Percentiles rank a stretch among this genome's conserved stretches.
phyloP scores from a whole-genome alignment of 2,329 filamentous ascomycete genomes.

The Teratosphaeriaceae sp. region DNA sequence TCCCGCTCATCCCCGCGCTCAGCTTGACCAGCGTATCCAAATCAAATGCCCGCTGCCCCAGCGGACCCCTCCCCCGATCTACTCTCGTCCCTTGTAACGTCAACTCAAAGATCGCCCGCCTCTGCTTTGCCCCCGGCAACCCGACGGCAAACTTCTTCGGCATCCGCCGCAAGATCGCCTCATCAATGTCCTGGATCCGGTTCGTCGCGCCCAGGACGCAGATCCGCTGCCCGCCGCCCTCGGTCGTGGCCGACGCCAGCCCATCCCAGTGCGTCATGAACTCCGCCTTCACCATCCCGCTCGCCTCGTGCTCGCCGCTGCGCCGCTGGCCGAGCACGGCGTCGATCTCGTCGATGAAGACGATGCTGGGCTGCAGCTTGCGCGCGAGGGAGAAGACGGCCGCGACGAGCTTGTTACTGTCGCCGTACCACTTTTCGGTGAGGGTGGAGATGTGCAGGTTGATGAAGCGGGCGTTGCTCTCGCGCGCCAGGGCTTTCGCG shows the following conservation, averaged over 20 bases:
- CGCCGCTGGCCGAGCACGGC: slow-evolving; percentile 84
- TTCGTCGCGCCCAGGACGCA: slow-evolving; percentile 94
- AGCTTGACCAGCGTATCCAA: slow-evolving; percentile 76
- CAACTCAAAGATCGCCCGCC: slow-evolving; percentile 77
- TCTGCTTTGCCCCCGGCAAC: slow-evolving; percentile 71
- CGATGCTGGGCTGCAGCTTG: slow-evolving; percentile 90
- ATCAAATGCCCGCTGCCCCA: slow-evolving; percentile 51
- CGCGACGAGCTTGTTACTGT: slow-evolving; percentile 94
- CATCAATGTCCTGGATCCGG: slow-evolving; percentile 94
- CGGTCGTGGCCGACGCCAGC: slow-evolving; percentile 70
- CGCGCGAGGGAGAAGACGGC: slow-evolving; percentile 91
- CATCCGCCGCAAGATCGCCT: slow-evolving; percentile 92
- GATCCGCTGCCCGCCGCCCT: slow-evolving; percentile 75
- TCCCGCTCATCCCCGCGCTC: slow-evolving; percentile 89
- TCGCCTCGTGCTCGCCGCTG: slow-evolving; percentile 93
- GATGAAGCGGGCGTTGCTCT: slow-evolving; percentile 95
- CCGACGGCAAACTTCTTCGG: slow-evolving; percentile 95
- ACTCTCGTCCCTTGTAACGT: slow-evolving; percentile 83
- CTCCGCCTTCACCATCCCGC: slow-evolving; percentile 98
- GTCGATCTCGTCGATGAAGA: slow-evolving; percentile 99
- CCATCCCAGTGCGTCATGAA: slow-evolving; percentile 99
- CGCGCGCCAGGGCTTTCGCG: slow-evolving; percentile 90
- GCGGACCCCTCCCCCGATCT: slow-evolving; percentile 41
- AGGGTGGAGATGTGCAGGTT: slow-evolving; percentile 97
- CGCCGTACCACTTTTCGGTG: slow-evolving; percentile 99